Conservation (phyloP, 306 rosid genomes). For the Vigna nakashimae region DNA sequence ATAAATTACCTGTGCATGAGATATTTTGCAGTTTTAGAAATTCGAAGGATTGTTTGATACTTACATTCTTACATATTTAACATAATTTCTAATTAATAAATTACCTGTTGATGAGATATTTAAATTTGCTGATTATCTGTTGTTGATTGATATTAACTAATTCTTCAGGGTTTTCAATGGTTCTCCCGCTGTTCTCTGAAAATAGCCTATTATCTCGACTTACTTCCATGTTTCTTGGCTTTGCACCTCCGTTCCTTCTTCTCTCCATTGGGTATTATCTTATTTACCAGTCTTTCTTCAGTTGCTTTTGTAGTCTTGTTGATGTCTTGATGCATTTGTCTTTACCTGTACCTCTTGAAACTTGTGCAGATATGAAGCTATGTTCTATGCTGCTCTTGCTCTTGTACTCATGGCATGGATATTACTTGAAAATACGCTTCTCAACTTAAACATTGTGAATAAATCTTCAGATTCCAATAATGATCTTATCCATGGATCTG, state of each 20-base stretch:
- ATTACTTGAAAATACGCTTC: slow-evolving; percentile 82
- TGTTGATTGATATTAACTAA: slow-evolving; percentile 35
- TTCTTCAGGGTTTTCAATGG: slow-evolving; percentile 77
- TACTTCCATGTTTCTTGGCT: slow-evolving; percentile 87
- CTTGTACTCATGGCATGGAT: slow-evolving; percentile 93
- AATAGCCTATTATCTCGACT: slow-evolving; percentile 81
- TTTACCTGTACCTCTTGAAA: slow-evolving; percentile 28
- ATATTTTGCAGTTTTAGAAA: slow-evolving; percentile 22
- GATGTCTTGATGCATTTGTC: neutral
- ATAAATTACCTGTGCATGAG: slow-evolving; percentile 31
- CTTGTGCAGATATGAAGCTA: slow-evolving; percentile 84
- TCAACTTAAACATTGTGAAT: slow-evolving; percentile 58
- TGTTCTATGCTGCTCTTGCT: slow-evolving; percentile 80
- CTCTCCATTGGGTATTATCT: slow-evolving; percentile 84
- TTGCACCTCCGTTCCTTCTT: slow-evolving; percentile 90
- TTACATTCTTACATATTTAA: slow-evolving; percentile 11
- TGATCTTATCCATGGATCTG: slow-evolving; percentile 53
- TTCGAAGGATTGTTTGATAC: neutral
- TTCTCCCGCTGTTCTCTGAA: slow-evolving; percentile 80
- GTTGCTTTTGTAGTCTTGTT: slow-evolving; percentile 23
- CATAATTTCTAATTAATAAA: slow-evolving; percentile 15
- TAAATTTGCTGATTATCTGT: slow-evolving; percentile 35
- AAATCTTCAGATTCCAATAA: slow-evolving; percentile 52
- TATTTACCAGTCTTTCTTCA: slow-evolving; percentile 28
- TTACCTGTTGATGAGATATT: slow-evolving; percentile 30